Percentiles rank a stretch among this genome's conserved stretches.
These are phyloP conservation scores for Talaromyces rugulosus DNA, from an alignment of 2,329 filamentous ascomycete genomes.

Conservation along the genomic window DNA sequence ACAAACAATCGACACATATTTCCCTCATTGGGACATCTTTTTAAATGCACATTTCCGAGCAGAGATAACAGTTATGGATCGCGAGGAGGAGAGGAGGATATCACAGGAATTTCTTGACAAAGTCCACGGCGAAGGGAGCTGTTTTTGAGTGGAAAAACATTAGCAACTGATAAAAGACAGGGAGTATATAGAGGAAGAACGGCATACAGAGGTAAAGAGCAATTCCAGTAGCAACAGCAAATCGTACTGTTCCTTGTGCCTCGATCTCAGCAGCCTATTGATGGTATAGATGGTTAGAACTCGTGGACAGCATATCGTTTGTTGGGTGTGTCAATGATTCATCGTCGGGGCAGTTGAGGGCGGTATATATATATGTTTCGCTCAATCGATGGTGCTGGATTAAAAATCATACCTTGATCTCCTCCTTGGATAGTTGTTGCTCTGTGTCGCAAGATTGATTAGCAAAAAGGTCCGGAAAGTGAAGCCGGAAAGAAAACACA, in stretches of 20 bases:
- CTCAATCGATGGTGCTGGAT: background rate
- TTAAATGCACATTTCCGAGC: background rate
- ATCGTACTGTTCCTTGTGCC: slow-evolving; percentile 52
- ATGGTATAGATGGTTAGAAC: background rate
- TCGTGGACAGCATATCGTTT: background rate
- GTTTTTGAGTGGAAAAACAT: background rate
- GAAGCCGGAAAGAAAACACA: background rate
- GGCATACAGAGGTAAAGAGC: slow-evolving; percentile 60
- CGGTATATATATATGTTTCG: background rate
- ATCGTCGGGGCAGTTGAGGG: background rate
- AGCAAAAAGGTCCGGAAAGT: background rate
- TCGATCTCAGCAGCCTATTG: slow-evolving; percentile 48
- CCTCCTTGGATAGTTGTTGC: slow-evolving; percentile 44
- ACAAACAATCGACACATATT: background rate
- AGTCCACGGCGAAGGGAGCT: slow-evolving; percentile 50
- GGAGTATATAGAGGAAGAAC: background rate
- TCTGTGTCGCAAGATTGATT: slow-evolving; percentile 19
- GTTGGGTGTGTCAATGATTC: background rate
- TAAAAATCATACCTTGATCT: slow-evolving; percentile 36
- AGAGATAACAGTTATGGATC: background rate
- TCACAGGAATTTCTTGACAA: slow-evolving; percentile 29
- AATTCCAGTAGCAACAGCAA: slow-evolving; percentile 50
- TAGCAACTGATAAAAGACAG: background rate
- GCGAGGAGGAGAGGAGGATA: background rate
- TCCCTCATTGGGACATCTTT: background rate